Evolutionary conservation across 306 rosid species (phyloP), one percentile per base, ranked within the genome.

Genomic region (Vachellia pachyceras): DNA sequence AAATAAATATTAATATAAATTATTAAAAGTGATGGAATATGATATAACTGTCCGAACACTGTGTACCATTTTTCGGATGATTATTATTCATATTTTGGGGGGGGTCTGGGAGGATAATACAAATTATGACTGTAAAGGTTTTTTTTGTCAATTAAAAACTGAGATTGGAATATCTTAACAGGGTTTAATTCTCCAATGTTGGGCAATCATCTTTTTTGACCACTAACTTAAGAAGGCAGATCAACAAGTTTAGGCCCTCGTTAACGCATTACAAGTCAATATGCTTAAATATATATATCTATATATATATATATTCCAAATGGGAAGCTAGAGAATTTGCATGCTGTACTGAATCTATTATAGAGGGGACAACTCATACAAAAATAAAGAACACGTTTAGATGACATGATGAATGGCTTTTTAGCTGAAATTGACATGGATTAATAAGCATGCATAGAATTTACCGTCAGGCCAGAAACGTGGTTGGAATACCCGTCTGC

Each of bases 401-500:
- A 41, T 10, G 23, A 22, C 75, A 70, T 41, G 12, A 67, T 33
- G n/a, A 5, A 29, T 29, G 68, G 8, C n/a, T 11, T 25, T 25
- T 57, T 61, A 36, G 6, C 13, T 36, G 46, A 37, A 65, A 37
- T 5, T 64, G 20, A 14, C 8, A 35, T 39, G 42, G n/a, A 79
- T 5, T 2, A 36, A 60, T 35, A 41, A 46, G 42, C 61, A 6
- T 61, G 45, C 72, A 69, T 80, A 46, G 73, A 45, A 61, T 37
- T 47, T 47, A n/a, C 22, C 83, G 72, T 58, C n/a, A 72, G 70
- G 47, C 36, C 65, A 22, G 33, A 46, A 63, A 46, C 29, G n/a
- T 36, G 33, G 54, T 73, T 73, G 84, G 64, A 80, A 80, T 40
- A 25, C 57, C 84, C 79, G 84, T 60, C 79, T 0, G 18, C 3